Conservation (phyloP, 2,329 filamentous ascomycete genomes). For the Talaromyces piceae region DNA sequence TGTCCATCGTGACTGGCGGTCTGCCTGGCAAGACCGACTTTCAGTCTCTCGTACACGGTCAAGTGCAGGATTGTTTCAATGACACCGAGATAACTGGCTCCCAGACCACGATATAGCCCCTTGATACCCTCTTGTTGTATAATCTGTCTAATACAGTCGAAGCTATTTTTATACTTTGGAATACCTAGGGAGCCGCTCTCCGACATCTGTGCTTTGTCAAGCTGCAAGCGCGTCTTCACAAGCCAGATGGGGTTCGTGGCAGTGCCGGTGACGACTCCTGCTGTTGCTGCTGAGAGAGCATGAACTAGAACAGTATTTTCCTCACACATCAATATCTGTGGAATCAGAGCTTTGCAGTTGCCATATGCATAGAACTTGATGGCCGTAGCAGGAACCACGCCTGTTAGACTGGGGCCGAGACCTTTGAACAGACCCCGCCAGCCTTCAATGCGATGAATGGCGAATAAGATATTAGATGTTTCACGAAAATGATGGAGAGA, state of each 20-base stretch:
- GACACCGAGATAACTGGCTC: conserved; percentile 52
- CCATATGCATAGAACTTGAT: conserved; percentile 35
- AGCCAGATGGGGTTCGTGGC: conserved; percentile 35
- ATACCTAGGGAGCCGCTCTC: conserved; percentile 27
- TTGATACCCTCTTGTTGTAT: conserved; percentile 75
- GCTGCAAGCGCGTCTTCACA: conserved; percentile 65
- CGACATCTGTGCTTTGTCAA: conserved; percentile 29
- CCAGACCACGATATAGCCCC: conserved; percentile 82
- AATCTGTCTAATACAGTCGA: conserved; percentile 51
- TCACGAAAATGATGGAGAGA: conserved; percentile 15
- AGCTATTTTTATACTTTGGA: conserved; percentile 58
- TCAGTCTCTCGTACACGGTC: conserved; percentile 30
- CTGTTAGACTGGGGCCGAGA: conserved; percentile 31
- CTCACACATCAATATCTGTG: conserved; percentile 20
- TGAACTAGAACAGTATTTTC: conserved; percentile 27
- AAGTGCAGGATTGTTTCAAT: conserved; percentile 31
- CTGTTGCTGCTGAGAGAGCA: conserved; percentile 27
- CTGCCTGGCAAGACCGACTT: conserved; percentile 16
- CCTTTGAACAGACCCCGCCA: conserved; percentile 32
- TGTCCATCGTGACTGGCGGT: background rate
- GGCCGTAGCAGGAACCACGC: conserved; percentile 32
- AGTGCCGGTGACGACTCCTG: conserved; percentile 29
- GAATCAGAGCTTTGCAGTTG: conserved; percentile 30
- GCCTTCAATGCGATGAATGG: conserved; percentile 31
- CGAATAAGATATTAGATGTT: conserved; percentile 28